phyloP scores from a whole-genome alignment of 1,284 basidiomycete genomes.

The Cutaneotrichosporon sp. region DNA sequence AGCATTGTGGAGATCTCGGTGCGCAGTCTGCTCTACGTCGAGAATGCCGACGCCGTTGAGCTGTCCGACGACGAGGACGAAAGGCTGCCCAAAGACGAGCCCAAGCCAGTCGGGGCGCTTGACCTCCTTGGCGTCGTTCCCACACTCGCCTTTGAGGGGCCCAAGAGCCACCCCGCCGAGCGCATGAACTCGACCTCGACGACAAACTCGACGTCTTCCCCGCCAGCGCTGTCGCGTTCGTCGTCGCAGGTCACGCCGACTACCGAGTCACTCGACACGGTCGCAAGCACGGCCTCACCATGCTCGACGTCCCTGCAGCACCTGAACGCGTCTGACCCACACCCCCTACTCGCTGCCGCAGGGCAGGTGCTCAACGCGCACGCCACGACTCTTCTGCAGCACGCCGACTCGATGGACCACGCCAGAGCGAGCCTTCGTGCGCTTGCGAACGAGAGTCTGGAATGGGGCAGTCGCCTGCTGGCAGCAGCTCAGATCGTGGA shows the following conservation, averaged over 20 bases:
- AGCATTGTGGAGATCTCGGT: constrained; percentile 4
- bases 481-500: not conserved
- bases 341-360: constrained; percentile 25
- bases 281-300: constrained; percentile 8
- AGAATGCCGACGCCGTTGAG: constrained; percentile 13
- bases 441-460: constrained; percentile 29
- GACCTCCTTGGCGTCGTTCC: not conserved
- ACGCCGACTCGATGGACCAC: constrained; percentile 23
- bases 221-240: constrained; percentile 11
- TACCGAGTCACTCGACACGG: not conserved
- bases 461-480: constrained; percentile 21
- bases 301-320: not conserved
- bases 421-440: constrained; percentile 21
- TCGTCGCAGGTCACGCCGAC: constrained; percentile 8
- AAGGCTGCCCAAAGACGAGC: not conserved
- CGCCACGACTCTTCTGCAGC: constrained; percentile 25
- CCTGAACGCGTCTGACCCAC: not conserved
- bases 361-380: constrained; percentile 35
- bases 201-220: not conserved
- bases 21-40: constrained; percentile 19
- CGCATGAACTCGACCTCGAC: not conserved
- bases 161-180: not conserved
- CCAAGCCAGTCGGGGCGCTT: not conserved
- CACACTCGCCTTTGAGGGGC: not conserved
- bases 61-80: not conserved